Percentiles rank a stretch among this genome's conserved stretches.
These are phyloP conservation scores for Arabis alpina DNA, from an alignment of 345 rosid genomes.

Conservation along the genomic window DNA sequence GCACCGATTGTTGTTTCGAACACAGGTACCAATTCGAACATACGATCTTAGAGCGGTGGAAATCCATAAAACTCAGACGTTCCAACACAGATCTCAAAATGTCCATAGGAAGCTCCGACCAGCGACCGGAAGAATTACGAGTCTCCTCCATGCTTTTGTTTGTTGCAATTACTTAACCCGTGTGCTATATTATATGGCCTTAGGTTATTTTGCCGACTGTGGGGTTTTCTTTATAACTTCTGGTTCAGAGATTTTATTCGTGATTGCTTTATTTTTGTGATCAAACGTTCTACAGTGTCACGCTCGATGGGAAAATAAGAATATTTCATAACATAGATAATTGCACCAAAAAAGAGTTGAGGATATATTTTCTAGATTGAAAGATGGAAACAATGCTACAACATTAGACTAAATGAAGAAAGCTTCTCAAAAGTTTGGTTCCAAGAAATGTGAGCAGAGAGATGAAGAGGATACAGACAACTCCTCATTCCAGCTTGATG, in stretches of 20 bases:
- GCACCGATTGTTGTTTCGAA: neutral
- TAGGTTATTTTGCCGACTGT: no score
- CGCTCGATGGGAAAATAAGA: neutral
- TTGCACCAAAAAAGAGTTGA: neutral
- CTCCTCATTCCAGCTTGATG: constrained; percentile 67
- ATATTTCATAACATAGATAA: neutral
- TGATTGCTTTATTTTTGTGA: no score
- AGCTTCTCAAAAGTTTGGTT: constrained; percentile 4
- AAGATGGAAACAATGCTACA: neutral
- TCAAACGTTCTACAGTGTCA: neutral
- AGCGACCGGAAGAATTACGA: neutral
- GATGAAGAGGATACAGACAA: neutral
- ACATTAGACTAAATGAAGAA: neutral
- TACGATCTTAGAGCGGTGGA: constrained; percentile 4
- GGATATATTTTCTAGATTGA: neutral
- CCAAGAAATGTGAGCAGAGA: neutral
- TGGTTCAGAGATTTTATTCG: no score
- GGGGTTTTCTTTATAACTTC: no score
- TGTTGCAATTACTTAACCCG: no score
- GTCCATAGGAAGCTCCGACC: constrained; percentile 15
- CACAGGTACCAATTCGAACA: constrained; percentile 9
- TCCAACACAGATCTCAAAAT: constrained; percentile 10
- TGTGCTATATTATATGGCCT: no score
- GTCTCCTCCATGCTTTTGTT: neutral
- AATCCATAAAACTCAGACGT: neutral